Evolutionary conservation across 441 rosid species (phyloP).

Genomic region (Euphorbia schlechtendalii): DNA sequence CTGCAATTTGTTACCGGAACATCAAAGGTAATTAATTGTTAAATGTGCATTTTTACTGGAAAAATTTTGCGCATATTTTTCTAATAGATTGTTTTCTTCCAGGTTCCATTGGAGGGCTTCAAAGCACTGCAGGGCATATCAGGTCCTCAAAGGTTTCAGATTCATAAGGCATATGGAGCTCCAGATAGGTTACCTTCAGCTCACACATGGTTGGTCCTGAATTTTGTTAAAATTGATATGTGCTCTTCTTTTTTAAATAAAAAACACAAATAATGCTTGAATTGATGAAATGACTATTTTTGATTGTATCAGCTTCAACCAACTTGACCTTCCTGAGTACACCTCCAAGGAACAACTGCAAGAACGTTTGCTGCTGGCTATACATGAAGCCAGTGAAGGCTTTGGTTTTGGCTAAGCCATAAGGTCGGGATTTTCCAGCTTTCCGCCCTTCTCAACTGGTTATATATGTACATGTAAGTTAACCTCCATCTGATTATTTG

Average conservation of each 20-base stretch:
- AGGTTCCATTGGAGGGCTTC: conserved; percentile 98
- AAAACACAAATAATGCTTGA: not conserved
- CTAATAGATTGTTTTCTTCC: conserved; percentile 13
- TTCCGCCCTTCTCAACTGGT: conserved; percentile 13
- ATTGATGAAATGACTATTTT: not conserved
- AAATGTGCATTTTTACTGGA: not conserved
- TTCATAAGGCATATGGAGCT: conserved; percentile 97
- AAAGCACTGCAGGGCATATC: conserved; percentile 95
- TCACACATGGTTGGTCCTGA: conserved; percentile 72
- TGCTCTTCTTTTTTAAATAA: not conserved
- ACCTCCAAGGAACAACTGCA: conserved; percentile 71
- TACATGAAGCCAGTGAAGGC: conserved; percentile 96
- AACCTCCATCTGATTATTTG: not conserved
- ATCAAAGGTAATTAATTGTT: conserved; percentile 64
- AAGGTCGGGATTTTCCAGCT: conserved; percentile 12
- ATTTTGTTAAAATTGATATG: not conserved
- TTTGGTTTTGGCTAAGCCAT: conserved; percentile 73
- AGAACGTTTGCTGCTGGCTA: conserved; percentile 83
- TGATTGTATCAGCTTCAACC: conserved; percentile 91
- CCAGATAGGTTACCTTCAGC: conserved; percentile 94
- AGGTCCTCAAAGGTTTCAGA: conserved; percentile 92
- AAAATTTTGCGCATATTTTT: not conserved
- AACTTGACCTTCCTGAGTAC: conserved; percentile 95
- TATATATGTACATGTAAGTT: conserved; percentile 36
- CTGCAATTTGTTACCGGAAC: conserved; percentile 98